These are phyloP conservation scores for Geotrichum bryndzae DNA, from an alignment of 1,139 yeast species.

Conservation along the genomic window DNA sequence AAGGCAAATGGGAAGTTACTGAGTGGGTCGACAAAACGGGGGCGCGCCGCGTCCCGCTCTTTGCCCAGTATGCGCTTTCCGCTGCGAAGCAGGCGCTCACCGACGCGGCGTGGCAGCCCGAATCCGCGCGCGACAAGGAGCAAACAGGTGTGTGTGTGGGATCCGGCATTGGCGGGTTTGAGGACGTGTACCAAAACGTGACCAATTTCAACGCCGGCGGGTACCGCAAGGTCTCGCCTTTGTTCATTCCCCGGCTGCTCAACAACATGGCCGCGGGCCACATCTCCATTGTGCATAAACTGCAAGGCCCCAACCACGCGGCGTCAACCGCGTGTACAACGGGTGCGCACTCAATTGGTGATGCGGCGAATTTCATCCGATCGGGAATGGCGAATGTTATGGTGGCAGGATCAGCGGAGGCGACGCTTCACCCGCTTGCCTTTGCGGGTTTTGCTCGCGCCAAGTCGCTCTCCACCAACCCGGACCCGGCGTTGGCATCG, in stretches of 20 bases:
- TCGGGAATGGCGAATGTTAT: conserved; percentile 80
- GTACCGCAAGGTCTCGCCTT: conserved; percentile 71
- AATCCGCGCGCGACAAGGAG: conserved; percentile 27
- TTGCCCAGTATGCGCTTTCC: conserved; percentile 72
- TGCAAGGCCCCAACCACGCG: conserved; percentile 81
- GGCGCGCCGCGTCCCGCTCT: conserved; percentile 56
- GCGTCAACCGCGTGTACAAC: conserved; percentile 97
- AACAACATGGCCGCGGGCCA: conserved; percentile 96
- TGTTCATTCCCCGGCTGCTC: conserved; percentile 75
- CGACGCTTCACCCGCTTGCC: conserved; percentile 79
- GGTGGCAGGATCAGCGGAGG: conserved; percentile 91
- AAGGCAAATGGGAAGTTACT: conserved; percentile 48
- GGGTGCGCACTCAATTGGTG: conserved; percentile 91
- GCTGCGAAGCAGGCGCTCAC: conserved; percentile 72
- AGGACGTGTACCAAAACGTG: conserved; percentile 62
- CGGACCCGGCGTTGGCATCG: conserved; percentile 59
- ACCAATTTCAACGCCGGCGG: conserved; percentile 48
- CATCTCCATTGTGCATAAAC: conserved; percentile 67
- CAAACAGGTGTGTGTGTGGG: conserved; percentile 76
- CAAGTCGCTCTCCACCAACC: conserved; percentile 67
- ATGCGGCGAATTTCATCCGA: conserved; percentile 73
- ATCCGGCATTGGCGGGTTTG: conserved; percentile 86
- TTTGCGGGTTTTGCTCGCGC: conserved; percentile 91
- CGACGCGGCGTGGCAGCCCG: conserved; percentile 54
- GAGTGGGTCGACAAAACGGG: conserved; percentile 34